Base-by-base conservation (phyloP, 257 asterid species). In the Plantago ovata region DNA sequence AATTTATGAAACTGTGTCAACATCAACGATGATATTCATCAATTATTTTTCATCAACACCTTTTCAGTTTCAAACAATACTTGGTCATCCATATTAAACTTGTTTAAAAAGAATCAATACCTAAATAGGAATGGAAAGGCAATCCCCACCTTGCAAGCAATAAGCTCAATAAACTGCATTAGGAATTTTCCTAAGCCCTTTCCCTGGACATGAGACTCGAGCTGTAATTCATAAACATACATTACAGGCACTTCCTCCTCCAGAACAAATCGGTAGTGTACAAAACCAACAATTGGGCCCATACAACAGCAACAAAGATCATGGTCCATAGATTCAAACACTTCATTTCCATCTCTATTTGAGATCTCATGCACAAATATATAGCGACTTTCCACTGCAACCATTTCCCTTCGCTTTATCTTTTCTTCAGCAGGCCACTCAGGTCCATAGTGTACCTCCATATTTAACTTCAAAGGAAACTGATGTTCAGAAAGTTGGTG, bases 241-340 rank as follows among this genome's bases (percentile, higher is more conserved):
- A 92, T 84, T 50, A 92, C 97, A 3, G 98, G 97, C 41, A 84
- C 79, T 69, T 80, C 95, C 79, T 92, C 95, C 81, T 88, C 98
- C 73, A 85, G 36, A 56, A 66, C 42, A 63, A 92, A 88, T 22
- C 94, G 85, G 66, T 79, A 88, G 75, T 92, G 97, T 50, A 86
- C 85, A 70, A 92, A 92, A 42, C 95, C 98, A 71, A 84, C 81
- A 61, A 77, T 54, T 11, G 75, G 66, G 28, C 80, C 81, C 63
- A 44, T 67, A 53, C 73, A 56, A 58, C 60, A 66, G 65, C 72
- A 60, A 60, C 55, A 22, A 51, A 56, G 44, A 53, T 53, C 75
- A 63, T 50, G 58, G 50, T 62, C 62, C 63, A 23, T 45, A 24
- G 63, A 62, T 42, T 69, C 67, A 66, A 58, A 23, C 40, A 52